Conservation (phyloP, 2,329 filamentous ascomycete species). For the Hymenoscyphus repandus region DNA sequence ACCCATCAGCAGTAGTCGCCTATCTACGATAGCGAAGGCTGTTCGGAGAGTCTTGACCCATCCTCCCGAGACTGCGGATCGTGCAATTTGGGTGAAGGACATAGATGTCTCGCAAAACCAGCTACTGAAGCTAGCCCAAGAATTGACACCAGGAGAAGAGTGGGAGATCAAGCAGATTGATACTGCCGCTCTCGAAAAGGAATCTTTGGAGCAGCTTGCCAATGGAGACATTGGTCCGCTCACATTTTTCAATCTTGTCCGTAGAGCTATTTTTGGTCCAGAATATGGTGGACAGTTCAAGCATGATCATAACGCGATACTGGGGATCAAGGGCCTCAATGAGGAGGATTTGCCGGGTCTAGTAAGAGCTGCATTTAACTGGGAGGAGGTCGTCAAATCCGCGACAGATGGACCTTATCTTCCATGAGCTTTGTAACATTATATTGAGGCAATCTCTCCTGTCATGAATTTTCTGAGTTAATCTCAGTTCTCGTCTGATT, state of each 20-base stretch:
- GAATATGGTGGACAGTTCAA: conserved; percentile 32
- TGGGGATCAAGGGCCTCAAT: conserved; percentile 38
- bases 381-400: conserved; percentile 4
- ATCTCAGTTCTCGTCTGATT: too few relatives aligned
- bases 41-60: conserved; percentile 45
- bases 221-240: conserved; percentile 22
- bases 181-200: conserved; percentile 17
- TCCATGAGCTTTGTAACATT: background rate
- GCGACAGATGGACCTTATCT: background rate
- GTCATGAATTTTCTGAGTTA: too few relatives aligned
- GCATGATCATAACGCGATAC: conserved; percentile 34
- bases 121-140: conserved; percentile 31
- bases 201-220: conserved; percentile 14
- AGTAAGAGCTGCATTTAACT: conserved; percentile 17
- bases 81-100: conserved; percentile 41
- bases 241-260: conserved; percentile 32
- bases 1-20: conserved; percentile 41
- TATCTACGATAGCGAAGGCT: conserved; percentile 42
- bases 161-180: conserved; percentile 24
- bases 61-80: conserved; percentile 48
- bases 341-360: conserved; percentile 36
- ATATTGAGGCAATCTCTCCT: too few relatives aligned
- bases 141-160: conserved; percentile 26
- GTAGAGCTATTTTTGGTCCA: conserved; percentile 29
- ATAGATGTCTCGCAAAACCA: conserved; percentile 41